Evolutionary conservation across 1,139 yeast genomes (phyloP).

Genomic region (Sugiyamaella novakii): DNA sequence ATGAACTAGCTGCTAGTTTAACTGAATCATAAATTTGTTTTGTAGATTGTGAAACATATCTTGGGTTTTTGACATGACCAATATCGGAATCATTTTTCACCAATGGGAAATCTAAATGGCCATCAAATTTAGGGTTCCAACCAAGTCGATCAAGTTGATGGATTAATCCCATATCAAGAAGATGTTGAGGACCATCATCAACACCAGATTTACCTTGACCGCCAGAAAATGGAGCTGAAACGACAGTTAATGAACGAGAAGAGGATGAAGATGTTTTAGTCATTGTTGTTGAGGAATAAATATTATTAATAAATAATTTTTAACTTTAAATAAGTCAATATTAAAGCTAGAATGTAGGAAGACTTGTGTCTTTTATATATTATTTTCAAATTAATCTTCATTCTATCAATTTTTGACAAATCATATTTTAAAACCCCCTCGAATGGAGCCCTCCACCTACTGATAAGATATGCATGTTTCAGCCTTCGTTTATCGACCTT

Average conservation of each 20-base stretch:
- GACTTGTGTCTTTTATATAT: too few species aligned
- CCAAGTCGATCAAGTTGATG: conserved; percentile 65
- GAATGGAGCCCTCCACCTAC: too few species aligned
- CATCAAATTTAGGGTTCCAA: conserved; percentile 62
- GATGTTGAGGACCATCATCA: conserved; percentile 86
- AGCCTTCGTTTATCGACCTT: too few species aligned
- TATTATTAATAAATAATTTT: background rate
- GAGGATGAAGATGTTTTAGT: background rate
- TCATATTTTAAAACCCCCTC: too few species aligned
- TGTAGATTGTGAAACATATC: conserved; percentile 75
- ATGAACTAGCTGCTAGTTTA: conserved; percentile 50
- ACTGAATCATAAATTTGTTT: conserved; percentile 65
- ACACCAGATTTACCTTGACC: conserved; percentile 96
- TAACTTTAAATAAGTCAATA: background rate
- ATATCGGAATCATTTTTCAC: conserved; percentile 43
- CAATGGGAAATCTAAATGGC: conserved; percentile 54
- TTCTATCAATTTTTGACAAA: too few species aligned
- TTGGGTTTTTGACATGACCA: conserved; percentile 68
- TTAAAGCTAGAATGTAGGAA: background rate
- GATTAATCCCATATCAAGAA: conserved; percentile 71
- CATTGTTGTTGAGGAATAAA: conserved; percentile 2
- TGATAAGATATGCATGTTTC: too few species aligned
- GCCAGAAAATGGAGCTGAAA: conserved; percentile 91
- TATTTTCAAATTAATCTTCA: too few species aligned
- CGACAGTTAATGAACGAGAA: conserved; percentile 43